Conservation (phyloP, 2,329 filamentous ascomycete genomes). For the Claviceps digitariae region DNA sequence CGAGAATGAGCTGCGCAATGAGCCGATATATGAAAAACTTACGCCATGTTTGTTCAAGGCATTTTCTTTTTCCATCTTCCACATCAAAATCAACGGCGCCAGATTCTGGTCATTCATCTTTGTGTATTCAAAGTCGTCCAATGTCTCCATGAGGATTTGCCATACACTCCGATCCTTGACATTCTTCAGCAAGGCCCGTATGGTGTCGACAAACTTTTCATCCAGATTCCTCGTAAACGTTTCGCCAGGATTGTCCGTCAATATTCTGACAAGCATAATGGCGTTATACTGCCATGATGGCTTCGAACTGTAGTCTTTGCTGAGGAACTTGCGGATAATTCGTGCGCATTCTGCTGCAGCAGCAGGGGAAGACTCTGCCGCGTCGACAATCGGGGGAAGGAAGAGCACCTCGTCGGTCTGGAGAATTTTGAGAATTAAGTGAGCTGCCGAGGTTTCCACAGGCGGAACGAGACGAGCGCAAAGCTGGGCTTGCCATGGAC, state of each 20-base stretch:
- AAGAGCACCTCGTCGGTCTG: constrained; percentile 84
- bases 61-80: constrained; percentile 72
- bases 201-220: constrained; percentile 62
- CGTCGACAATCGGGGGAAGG: constrained; percentile 85
- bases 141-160: constrained; percentile 75
- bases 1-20: neutral
- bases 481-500: neutral
- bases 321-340: constrained; percentile 70
- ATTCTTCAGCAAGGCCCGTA: constrained; percentile 61
- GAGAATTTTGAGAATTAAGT: neutral
- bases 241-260: constrained; percentile 79
- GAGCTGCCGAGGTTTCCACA: neutral
- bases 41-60: constrained; percentile 38
- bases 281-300: constrained; percentile 84
- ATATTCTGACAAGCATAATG: constrained; percentile 86
- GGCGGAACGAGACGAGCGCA: neutral
- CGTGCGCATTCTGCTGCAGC: constrained; percentile 73
- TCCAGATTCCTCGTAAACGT: constrained; percentile 89
- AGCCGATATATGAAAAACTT: constrained; percentile 13
- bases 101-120: constrained; percentile 65
- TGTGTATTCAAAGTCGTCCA: constrained; percentile 62
- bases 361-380: constrained; percentile 78
- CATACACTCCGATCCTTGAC: constrained; percentile 63
- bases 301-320: constrained; percentile 50
- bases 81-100: constrained; percentile 63